Base-by-base conservation (phyloP, 495 filamentous ascomycete species). In the Hypoxylon lienhwacheense region DNA sequence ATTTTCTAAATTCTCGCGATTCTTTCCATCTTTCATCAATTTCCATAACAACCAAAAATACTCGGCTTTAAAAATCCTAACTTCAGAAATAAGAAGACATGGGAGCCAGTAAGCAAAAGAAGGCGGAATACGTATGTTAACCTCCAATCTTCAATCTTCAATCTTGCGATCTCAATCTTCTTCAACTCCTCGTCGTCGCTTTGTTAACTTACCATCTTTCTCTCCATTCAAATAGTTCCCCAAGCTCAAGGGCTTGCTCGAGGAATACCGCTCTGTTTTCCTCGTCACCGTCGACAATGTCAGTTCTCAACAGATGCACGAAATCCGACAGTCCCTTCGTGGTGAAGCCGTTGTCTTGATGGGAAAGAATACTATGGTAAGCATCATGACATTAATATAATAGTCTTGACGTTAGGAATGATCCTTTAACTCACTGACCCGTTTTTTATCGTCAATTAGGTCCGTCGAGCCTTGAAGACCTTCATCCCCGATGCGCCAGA, bases 241-340 rank as follows among this genome's bases (percentile, higher is more conserved):
- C 74, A 97, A 96, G 87, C 87, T 98, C 68, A 96, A 96, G 85
- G 77, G 72, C 69, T 82, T 96, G 69, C 84, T 96, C 67, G 86
- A 95, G 77, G 83, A 88, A 68, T 96, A 96, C 85, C 81, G 82
- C 72, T 88, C 85, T 63, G 86, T 97, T 80, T 99, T 99, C 89
- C 91, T 99, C 71, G 91, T 96, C 72, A 82, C 82, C 66, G 87
- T 95, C 74, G 89, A 95, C 83, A 95, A 93, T 92, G 88, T 85
- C 77, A 88, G 85, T 73, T 99, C 93, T 47, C 93, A 99, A 85
- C 93, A 99, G 85, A 99, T 99, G 93, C 93, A 99, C 88, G 93
- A 99, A 83, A 97, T 97, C 73, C 87, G 93, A 76, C 78, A 84
- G 65, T 76, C 86, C 66, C 84, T 97, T 72, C 88, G 91, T 74